Conservation (phyloP, 139 green algal species). For the Asterochloris erici region DNA sequence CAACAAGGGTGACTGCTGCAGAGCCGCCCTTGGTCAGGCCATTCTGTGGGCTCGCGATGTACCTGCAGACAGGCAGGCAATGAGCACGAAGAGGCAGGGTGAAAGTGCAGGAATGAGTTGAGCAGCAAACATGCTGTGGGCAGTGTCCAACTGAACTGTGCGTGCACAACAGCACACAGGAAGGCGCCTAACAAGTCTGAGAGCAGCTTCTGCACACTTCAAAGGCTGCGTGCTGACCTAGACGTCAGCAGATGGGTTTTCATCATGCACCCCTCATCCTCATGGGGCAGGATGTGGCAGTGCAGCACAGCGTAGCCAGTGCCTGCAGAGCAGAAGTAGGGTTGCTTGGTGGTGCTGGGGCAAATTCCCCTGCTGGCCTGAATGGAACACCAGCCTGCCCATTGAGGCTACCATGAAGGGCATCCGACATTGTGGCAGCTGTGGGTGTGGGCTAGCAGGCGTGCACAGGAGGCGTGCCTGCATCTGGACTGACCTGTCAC, state of each 20-base stretch:
- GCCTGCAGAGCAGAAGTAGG: background rate
- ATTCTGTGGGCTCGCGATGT: too few species aligned
- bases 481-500: conserved; percentile 12
- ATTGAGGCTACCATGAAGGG: background rate
- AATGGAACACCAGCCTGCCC: background rate
- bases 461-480: background rate
- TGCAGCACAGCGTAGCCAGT: conserved; percentile 25
- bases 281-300: conserved; percentile 25
- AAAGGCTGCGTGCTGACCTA: too few species aligned
- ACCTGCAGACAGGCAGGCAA: too few species aligned
- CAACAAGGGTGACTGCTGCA: too few species aligned
- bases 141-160: too few species aligned
- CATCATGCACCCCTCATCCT: conserved; percentile 27
- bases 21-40: too few species aligned
- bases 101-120: too few species aligned
- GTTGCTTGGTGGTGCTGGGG: background rate
- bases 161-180: too few species aligned
- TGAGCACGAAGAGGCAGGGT: too few species aligned
- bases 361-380: background rate
- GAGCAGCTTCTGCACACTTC: too few species aligned
- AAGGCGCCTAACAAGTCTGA: too few species aligned
- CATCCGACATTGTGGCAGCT: background rate
- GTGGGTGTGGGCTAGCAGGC: background rate
- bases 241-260: conserved; percentile 11
- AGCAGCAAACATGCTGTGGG: too few species aligned